Base-by-base conservation (phyloP, 2,329 filamentous ascomycete species). In the Elsinoe perseae region DNA sequence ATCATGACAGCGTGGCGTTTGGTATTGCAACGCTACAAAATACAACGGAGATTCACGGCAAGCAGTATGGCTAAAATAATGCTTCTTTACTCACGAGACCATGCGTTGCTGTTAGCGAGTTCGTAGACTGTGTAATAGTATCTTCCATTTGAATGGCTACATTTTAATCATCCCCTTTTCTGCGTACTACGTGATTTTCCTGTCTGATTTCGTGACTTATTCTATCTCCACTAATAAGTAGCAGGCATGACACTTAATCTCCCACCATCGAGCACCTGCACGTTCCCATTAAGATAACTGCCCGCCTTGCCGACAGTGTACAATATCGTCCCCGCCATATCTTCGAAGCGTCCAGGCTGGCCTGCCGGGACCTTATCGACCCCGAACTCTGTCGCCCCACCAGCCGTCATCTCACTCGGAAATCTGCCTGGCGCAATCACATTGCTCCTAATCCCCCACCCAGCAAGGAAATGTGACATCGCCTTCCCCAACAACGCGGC, bases 231-330 rank as follows among this genome's bases (percentile, higher is more conserved):
- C 50, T 66, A 61, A 34, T 64, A 61, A 21, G 59, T 59, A 5
- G 54, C 54, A 43, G 59, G 59, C 57, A 61, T 59, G 23, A 59
- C 58, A 44, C 52, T 56, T 32, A 61, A 20, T 9, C 59, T 53
- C 4, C 75, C 75, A 1, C 75, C 75, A 66, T 77, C 75, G 6
- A 72, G 70, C 1, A 80, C 64, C 53, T 77, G 71, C 14, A 78
- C 69, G 56, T 69, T 73, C 0, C 80, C 80, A 65, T 82, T 82
- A 52, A 77, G 69, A 65, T 81, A 82, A 10, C 70, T 71, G 1
- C 77, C 77, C 4, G 73, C 74, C 38, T 74, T 76, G 2, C 75
- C 73, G 8, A 78, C 73, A 54, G 81, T 65, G 58, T 78, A 81
- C 34, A 80, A 57, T 1, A 78, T 69, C 14, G 77, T 68, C 12